Evolutionary conservation across 176 grass and related monocot genomes (phyloP), one percentile per base, ranked within the genome.

Genomic region (Oryza officinalis): DNA sequence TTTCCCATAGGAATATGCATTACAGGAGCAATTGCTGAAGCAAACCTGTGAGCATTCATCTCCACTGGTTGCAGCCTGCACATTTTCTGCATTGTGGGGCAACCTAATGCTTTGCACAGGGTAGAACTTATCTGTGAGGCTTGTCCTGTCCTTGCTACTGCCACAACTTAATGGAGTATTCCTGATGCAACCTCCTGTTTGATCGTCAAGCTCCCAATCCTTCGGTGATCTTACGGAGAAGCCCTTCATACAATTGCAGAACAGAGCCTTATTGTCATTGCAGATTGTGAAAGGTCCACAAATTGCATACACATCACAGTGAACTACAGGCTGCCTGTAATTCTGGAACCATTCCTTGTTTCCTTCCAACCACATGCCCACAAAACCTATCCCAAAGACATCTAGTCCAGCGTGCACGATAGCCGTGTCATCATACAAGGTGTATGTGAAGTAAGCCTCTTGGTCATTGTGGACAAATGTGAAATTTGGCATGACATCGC

Each of bases 271-370:
- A 14, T 25, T 67, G 2, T 72, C 71, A 30, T 69, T 69, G 60
- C 90, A 94, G 63, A 73, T 57, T 17, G 85, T 86, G 43, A 83
- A 95, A 78, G 93, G 69, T 33, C 93, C 93, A 37, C 87, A 94
- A 7, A 82, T 18, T 35, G 73, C 85, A 63, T 84, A 88, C 6
- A 86, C 87, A 25, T 86, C 82, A 44, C 90, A 92, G 0, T 54
- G 79, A 22, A 13, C 6, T 69, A 13, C 28, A 1, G 93, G 93
- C 10, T 78, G 28, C 33, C 35, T 13, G n/a, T 13, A 41, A 18
- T 78, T 27, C 7, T 0, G 60, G 0, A 72, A 35, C 90, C 90
- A 94, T 8, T 86, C 23, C 5, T 71, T 40, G 61, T 13, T 25
- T 12, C 5, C 2, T 26, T 90, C 78, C 0, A 28, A 12, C 89